Base-by-base conservation (phyloP, 1,284 basidiomycete species). In the Boletus sp. region DNA sequence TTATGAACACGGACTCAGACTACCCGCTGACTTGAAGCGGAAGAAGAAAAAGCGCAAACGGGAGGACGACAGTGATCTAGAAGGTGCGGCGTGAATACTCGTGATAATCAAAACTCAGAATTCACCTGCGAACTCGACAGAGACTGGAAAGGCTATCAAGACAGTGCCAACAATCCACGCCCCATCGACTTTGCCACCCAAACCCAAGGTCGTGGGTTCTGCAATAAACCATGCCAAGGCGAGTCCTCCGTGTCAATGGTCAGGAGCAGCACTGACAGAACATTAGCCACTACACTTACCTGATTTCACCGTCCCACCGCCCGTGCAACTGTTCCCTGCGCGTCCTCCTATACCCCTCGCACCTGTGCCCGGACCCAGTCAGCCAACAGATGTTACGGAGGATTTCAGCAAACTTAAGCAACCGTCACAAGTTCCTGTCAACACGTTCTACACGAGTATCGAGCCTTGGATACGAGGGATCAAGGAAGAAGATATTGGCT, bases 401-500 rank as follows among this genome's bases (percentile, higher is more conserved):
- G 94, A 96, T 73, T 96, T 93, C 67, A 93, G 88, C 69, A 91
- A 90, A 72, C 77, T 81, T 36, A 95, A 93, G 73, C 84, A 83
- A 49, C 85, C 88, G 0, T 74, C 81, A 16, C 93, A 90, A 68
- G 80, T 81, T 11, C 79, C 78, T 15, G 80, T 87, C 20, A 80
- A 75, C 15, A 92, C 91, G 1, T 96, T 96, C 70, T 93, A 93
- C 73, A 78, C 86, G 36, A 89, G 85, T 67, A 83, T 95, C 48
- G 94, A 96, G 68, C 89, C 91, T 16, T 97, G 91, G 79, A 78
- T 94, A 65, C 86, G 94, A 45, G 83, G 84, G 42, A 85, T 96
- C 54, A 88, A 89, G 58, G 94, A 96, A 74, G 94, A 96, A 72
- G 94, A 96, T 68, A 76, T 96, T 35, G 94, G 94, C 7, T 93